Evolutionary conservation across 2,329 filamentous ascomycete species (phyloP).

Genomic region (Pestalotiopsis sp.): DNA sequence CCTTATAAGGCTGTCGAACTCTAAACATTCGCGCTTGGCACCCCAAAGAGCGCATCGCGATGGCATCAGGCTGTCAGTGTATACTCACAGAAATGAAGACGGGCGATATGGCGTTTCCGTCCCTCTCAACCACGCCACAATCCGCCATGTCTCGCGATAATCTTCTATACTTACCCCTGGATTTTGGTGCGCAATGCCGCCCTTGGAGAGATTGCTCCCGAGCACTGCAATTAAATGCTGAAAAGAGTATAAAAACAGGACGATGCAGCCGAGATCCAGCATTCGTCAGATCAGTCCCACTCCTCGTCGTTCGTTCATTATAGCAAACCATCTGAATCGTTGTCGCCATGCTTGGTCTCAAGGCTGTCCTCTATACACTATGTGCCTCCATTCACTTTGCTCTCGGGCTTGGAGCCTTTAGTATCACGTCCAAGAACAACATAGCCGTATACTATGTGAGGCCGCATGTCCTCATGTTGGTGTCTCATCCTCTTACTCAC

Average conservation of each 20-base stretch:
- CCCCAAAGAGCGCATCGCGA: neutral
- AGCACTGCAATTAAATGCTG: neutral
- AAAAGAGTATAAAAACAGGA: neutral
- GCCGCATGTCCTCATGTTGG: neutral
- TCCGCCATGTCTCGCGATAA: neutral
- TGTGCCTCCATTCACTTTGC: neutral
- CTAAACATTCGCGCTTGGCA: neutral
- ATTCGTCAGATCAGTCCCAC: neutral
- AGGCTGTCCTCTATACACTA: neutral
- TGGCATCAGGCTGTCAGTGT: neutral
- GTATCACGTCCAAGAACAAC: constrained; percentile 37
- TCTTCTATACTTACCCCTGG: neutral
- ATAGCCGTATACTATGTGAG: constrained; percentile 46
- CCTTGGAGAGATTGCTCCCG: neutral
- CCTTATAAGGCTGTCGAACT: neutral
- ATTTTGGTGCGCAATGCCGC: neutral
- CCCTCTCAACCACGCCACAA: neutral
- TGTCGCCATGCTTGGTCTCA: neutral
- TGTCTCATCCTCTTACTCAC: neutral
- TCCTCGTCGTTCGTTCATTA: neutral
- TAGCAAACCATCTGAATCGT: neutral
- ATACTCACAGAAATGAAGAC: neutral
- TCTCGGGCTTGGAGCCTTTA: constrained; percentile 26
- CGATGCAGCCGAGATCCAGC: neutral
- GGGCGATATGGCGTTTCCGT: neutral